Percentiles rank a stretch among this genome's conserved stretches.
Evolutionary conservation across 176 grass and related monocot species (phyloP).

Genomic region (Bromus sterilis): DNA sequence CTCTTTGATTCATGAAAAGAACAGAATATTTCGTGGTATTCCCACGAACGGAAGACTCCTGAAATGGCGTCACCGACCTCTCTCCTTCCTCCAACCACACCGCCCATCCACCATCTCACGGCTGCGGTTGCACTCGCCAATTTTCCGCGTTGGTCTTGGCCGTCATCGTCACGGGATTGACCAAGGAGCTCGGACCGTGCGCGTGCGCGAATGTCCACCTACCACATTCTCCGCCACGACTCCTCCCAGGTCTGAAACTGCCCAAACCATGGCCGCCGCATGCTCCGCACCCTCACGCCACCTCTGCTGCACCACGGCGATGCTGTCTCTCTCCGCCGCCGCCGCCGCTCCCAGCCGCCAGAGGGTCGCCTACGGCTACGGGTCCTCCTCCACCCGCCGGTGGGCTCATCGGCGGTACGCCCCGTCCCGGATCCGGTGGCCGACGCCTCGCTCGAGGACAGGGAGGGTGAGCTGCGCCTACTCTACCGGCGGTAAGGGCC

Average conservation of each 20-base stretch:
- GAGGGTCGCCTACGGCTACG: conserved; percentile 12
- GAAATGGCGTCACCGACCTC: neutral
- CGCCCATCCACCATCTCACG: neutral
- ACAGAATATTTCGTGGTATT: neutral
- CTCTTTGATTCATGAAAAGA: neutral
- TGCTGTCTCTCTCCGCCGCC: neutral
- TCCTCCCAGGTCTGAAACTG: neutral
- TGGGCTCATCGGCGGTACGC: conserved; percentile 8
- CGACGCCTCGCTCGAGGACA: neutral
- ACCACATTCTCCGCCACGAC: conserved; percentile 26
- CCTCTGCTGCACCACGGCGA: neutral
- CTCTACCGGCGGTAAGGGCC: conserved; percentile 28
- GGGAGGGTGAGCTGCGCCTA: conserved; percentile 33
- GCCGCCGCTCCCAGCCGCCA: neutral
- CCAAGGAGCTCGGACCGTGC: neutral
- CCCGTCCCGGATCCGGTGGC: conserved; percentile 8
- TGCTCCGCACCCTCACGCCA: conserved; percentile 9
- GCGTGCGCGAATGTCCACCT: conserved; percentile 11
- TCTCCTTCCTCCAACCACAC: neutral
- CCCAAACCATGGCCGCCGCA: conserved; percentile 28
- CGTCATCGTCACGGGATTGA: neutral
- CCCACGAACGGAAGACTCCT: neutral
- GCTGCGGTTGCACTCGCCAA: neutral
- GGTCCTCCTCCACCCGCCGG: conserved; percentile 8
- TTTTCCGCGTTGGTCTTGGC: neutral